Percentiles rank a stretch among this genome's conserved stretches.
These are phyloP conservation scores for Colletotrichum scovillei DNA, from an alignment of 2,329 filamentous ascomycete species.

Conservation along the genomic window DNA sequence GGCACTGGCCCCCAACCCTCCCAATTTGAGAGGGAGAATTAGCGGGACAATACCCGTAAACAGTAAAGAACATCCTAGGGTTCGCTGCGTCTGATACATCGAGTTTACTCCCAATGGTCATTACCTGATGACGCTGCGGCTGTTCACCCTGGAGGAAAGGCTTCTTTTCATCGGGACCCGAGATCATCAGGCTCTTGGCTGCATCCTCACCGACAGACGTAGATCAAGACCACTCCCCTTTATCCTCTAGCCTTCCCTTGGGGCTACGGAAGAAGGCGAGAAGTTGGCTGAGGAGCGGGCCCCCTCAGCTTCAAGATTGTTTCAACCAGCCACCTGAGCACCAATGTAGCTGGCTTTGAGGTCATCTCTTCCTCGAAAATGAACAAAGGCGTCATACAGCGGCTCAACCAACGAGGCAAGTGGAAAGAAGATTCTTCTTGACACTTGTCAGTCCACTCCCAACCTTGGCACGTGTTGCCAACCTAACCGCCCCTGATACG, in stretches of 20 bases:
- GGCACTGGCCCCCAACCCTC: not conserved
- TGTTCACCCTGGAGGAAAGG: not conserved
- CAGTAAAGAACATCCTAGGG: not conserved
- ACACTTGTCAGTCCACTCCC: conserved; percentile 19
- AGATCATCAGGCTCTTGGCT: conserved; percentile 6
- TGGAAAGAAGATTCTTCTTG: not conserved
- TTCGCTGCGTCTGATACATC: not conserved
- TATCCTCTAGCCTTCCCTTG: not conserved
- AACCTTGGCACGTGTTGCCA: not conserved
- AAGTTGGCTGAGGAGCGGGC: not conserved
- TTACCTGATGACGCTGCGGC: not conserved
- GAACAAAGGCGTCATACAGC: not conserved
- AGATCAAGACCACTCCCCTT: not conserved
- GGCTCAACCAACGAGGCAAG: not conserved
- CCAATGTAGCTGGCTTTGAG: not conserved
- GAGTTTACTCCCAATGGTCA: not conserved
- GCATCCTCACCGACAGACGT: conserved; percentile 1
- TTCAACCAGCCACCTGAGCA: not conserved
- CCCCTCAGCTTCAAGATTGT: not conserved
- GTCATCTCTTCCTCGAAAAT: not conserved
- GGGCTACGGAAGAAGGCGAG: not conserved
- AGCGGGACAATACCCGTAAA: not conserved
- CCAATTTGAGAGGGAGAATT: not conserved
- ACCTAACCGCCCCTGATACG: conserved; percentile 19
- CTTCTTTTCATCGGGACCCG: not conserved